These are phyloP conservation scores for Melaleuca quinquenervia DNA, from an alignment of 345 rosid species.

Conservation along the genomic window DNA sequence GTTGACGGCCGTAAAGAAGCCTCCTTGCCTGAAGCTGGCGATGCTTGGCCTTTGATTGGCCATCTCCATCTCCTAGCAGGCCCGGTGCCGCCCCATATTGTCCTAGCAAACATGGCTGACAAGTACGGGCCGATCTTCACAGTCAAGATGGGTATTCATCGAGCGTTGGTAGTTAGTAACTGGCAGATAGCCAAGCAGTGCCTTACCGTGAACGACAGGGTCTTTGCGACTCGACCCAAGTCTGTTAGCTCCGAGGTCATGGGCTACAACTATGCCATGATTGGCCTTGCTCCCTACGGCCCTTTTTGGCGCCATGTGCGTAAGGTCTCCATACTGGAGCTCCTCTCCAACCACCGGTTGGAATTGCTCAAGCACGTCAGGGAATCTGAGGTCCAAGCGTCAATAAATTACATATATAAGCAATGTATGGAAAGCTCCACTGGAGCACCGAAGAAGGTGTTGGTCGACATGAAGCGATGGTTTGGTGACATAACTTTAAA, in stretches of 20 bases:
- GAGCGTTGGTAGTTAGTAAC: constrained; percentile 11
- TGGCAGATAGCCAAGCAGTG: constrained; percentile 17
- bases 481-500: constrained; percentile 17
- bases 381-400: constrained; percentile 11
- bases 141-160: constrained; percentile 10
- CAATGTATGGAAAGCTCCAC: not conserved
- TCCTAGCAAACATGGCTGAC: constrained; percentile 21
- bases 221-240: constrained; percentile 13
- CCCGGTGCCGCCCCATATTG: constrained; percentile 7
- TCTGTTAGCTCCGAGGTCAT: constrained; percentile 5
- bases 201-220: constrained; percentile 17
- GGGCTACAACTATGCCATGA: constrained; percentile 12
- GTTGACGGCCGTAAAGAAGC: not conserved
- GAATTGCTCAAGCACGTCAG: constrained; percentile 14
- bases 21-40: not conserved
- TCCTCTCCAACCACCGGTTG: constrained; percentile 21
- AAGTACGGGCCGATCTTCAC: constrained; percentile 15
- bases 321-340: constrained; percentile 15
- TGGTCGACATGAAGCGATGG: constrained; percentile 19
- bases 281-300: constrained; percentile 16
- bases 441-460: not conserved
- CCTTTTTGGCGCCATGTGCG: constrained; percentile 25
- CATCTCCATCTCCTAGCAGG: constrained; percentile 26
- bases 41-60: constrained; percentile 7
- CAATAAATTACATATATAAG: constrained; percentile 3